A percentile compares a stretch with the other conserved stretches of the same genome.
Conservation (phyloP, 2,329 filamentous ascomycete genomes). For the Stachybotrys elegans region DNA sequence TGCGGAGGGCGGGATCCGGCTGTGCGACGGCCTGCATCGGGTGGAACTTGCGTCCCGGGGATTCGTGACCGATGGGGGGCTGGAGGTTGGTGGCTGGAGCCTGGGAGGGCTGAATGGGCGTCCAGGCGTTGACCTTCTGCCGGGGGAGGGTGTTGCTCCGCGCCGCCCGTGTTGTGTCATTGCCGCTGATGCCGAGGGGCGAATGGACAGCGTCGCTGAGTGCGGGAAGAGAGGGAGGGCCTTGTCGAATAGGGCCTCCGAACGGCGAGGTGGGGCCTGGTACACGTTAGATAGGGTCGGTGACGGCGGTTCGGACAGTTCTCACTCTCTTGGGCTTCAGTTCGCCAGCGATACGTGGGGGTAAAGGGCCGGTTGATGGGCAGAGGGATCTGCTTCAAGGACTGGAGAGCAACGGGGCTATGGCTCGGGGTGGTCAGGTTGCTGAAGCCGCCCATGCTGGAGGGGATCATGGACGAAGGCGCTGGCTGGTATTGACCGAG, state of each 20-base stretch:
- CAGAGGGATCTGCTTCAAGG: neutral
- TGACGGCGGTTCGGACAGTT: no score
- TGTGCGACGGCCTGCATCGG: conserved; percentile 8
- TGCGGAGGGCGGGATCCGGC: neutral
- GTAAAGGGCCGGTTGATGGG: no score
- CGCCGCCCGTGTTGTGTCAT: neutral
- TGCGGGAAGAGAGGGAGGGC: neutral
- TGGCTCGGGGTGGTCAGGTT: neutral
- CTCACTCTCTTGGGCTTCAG: no score
- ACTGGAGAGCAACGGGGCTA: neutral
- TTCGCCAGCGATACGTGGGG: no score
- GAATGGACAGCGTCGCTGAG: no score
- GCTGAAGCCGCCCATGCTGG: neutral
- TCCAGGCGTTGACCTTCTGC: neutral
- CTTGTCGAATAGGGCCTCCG: neutral
- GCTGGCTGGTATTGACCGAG: no score
- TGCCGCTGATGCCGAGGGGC: neutral
- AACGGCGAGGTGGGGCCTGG: neutral
- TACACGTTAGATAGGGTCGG: no score
- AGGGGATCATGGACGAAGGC: neutral
- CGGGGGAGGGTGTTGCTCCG: no score
- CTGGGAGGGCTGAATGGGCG: neutral
- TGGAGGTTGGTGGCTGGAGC: neutral
- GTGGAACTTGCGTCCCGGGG: neutral
- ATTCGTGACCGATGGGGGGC: neutral